Evolutionary conservation across 2,329 filamentous ascomycete genomes (phyloP), one percentile per base, ranked within the genome.

Genomic region (Fusarium sp.): DNA sequence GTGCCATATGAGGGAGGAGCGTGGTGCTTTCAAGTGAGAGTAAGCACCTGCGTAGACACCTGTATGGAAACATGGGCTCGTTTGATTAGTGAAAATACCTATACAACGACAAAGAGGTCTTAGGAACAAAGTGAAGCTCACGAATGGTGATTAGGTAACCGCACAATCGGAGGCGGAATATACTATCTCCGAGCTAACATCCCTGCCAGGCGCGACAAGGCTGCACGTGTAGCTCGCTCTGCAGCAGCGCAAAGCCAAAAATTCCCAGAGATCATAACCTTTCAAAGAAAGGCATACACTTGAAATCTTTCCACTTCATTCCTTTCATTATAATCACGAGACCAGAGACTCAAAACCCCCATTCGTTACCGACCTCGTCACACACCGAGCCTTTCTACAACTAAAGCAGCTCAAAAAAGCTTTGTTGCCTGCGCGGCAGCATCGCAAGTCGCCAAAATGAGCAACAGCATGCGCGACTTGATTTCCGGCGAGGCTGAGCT

Each of bases 401-500:
- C 55, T 37, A 40, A 50, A 60, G 33, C 57, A 57, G 41, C 57
- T 63, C 58, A 69, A 56, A 47, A 50, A 69, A 64, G 58, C 70
- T 67, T 67, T 73, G 70, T 70, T 72, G 70, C 73, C 68, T 73
- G 63, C 60, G 62, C 67, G 71, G 64, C 67, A 74, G 64, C 70
- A 72, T 68, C 65, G 67, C 69, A 57, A 66, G 46, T 58, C 65
- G 75, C 71, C 78, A 86, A 76, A 16, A 91, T 90, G 88, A 89
- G 86, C 77, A 84, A 78, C 77, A 84, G 80, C 49, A 89, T 92
- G 87, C 88, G 87, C 79, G 89, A 94, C 77, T 84, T 97, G 77
- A 90, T 99, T 75, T 90, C 95, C 73, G 90, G 89, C 69, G 91
- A 94, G 82, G 96, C 95, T 72, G 90, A 97, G 80, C 83, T 97